These are phyloP conservation scores for Collybia nuda DNA, from an alignment of 768 basidiomycete species.

Conservation along the genomic window DNA sequence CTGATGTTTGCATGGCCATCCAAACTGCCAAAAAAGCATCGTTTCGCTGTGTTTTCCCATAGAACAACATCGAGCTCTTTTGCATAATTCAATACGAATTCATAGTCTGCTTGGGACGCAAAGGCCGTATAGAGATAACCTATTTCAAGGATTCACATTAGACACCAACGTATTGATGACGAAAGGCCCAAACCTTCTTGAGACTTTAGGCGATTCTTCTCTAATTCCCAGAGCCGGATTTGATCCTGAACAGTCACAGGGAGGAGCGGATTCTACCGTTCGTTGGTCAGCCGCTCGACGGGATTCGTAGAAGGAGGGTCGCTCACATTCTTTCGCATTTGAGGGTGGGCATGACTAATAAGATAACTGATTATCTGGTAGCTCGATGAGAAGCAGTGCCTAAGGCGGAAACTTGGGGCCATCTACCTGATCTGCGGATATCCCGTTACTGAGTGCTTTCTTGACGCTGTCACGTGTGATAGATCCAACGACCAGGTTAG, in stretches of 20 bases:
- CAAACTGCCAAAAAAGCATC: conserved; percentile 81
- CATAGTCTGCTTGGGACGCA: conserved; percentile 83
- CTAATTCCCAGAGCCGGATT: conserved; percentile 95
- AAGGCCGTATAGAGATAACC: conserved; percentile 90
- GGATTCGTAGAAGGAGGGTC: neutral
- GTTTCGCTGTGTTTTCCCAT: conserved; percentile 74
- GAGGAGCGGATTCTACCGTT: conserved; percentile 77
- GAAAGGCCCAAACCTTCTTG: conserved; percentile 66
- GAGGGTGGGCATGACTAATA: conserved; percentile 92
- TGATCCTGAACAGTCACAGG: conserved; percentile 99
- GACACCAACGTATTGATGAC: conserved; percentile 14
- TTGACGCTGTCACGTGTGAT: conserved; percentile 96
- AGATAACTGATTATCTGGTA: conserved; percentile 95
- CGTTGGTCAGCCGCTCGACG: conserved; percentile 9
- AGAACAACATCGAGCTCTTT: conserved; percentile 77
- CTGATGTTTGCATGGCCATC: conserved; percentile 80
- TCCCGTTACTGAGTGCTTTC: conserved; percentile 91
- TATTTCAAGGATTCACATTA: conserved; percentile 25
- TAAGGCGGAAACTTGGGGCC: conserved; percentile 16
- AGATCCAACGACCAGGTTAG: conserved; percentile 94
- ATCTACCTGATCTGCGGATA: conserved; percentile 91
- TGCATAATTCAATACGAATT: conserved; percentile 84
- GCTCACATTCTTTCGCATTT: conserved; percentile 92
- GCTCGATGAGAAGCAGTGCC: neutral
- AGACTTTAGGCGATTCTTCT: conserved; percentile 87